Base-by-base conservation (phyloP, 192 early-diverging fungal species). In the Borealophlyctis nickersoniae region DNA sequence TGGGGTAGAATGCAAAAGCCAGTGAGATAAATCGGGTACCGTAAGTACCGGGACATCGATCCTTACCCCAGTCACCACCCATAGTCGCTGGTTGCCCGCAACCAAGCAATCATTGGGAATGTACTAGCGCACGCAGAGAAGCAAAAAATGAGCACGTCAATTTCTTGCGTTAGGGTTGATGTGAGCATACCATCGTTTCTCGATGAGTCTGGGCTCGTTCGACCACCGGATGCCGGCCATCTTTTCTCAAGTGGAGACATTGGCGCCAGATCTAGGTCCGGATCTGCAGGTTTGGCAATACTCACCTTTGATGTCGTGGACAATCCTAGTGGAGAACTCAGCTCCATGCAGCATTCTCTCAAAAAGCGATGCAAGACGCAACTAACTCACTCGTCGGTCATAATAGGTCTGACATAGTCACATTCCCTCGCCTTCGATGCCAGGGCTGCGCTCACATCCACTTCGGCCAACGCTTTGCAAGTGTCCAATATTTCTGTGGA, bases 221-320 rank as follows among this genome's bases (percentile, higher is more conserved):
- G 4, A 92, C 86, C 53, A 90, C 85, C 0, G 89, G 87, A 68
- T 92, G 91, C 22, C 91, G 74, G 0, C 81, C 88, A 36, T 81
- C 81, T 39, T 45, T n/a, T n/a, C n/a, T n/a, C n/a, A n/a, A n/a
- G n/a, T n/a, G n/a, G n/a, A n/a, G n/a, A n/a, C n/a, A n/a, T n/a
- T n/a, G n/a, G n/a, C n/a, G n/a, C n/a, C n/a, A n/a, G n/a, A n/a
- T n/a, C n/a, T n/a, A n/a, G n/a, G n/a, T n/a, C n/a, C n/a, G n/a
- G n/a, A n/a, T n/a, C n/a, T n/a, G n/a, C n/a, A n/a, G n/a, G n/a
- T n/a, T n/a, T n/a, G n/a, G n/a, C n/a, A n/a, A n/a, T n/a, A n/a
- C n/a, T n/a, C n/a, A n/a, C n/a, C n/a, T n/a, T 81, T 69, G 7
- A 91, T 66, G 13, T 78, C 78, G 2, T 35, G 31, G 7, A 59